Evolutionary conservation across 495 filamentous ascomycete species (phyloP).

Genomic region (Mytilinidion resinicola): DNA sequence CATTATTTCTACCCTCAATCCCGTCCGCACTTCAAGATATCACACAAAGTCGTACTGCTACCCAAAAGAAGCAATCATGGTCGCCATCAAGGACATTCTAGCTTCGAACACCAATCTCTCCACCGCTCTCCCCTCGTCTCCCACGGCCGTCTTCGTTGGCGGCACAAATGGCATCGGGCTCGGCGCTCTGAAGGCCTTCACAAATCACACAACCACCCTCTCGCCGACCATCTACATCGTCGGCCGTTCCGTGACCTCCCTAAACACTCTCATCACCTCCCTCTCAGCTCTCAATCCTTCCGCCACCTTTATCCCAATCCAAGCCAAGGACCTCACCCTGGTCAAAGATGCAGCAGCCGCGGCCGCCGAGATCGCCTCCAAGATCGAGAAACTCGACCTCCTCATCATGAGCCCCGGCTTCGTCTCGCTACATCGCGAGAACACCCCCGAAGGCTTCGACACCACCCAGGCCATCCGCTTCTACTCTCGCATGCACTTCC

Average conservation of each 20-base stretch:
- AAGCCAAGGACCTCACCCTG: slow-evolving; percentile 19
- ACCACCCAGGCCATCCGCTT: slow-evolving; percentile 33
- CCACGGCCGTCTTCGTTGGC: slow-evolving; percentile 39
- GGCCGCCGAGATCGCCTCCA: slow-evolving; percentile 11
- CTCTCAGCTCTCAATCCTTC: slow-evolving; percentile 13
- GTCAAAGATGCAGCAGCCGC: slow-evolving; percentile 16
- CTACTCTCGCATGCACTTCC: slow-evolving; percentile 40
- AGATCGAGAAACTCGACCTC: slow-evolving; percentile 23
- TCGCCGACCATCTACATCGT: slow-evolving; percentile 36
- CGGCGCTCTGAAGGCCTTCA: slow-evolving; percentile 34
- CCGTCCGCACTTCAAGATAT: background rate
- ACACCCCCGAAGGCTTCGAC: slow-evolving; percentile 33
- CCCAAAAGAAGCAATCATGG: slow-evolving; percentile 11
- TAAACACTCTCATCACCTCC: background rate
- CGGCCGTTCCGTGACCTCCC: slow-evolving; percentile 26
- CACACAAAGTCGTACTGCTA: background rate
- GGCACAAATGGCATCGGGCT: slow-evolving; percentile 41
- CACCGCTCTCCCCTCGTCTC: background rate
- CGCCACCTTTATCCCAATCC: slow-evolving; percentile 18
- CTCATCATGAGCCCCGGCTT: slow-evolving; percentile 31
- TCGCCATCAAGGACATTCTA: slow-evolving; percentile 14
- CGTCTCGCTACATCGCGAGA: slow-evolving; percentile 15
- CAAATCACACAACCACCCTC: slow-evolving; percentile 24
- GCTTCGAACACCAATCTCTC: slow-evolving; percentile 14
- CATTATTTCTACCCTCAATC: background rate